Evolutionary conservation across 257 asterid species (phyloP), one percentile per base, ranked within the genome.

Genomic region (Solanum peruvianum): DNA sequence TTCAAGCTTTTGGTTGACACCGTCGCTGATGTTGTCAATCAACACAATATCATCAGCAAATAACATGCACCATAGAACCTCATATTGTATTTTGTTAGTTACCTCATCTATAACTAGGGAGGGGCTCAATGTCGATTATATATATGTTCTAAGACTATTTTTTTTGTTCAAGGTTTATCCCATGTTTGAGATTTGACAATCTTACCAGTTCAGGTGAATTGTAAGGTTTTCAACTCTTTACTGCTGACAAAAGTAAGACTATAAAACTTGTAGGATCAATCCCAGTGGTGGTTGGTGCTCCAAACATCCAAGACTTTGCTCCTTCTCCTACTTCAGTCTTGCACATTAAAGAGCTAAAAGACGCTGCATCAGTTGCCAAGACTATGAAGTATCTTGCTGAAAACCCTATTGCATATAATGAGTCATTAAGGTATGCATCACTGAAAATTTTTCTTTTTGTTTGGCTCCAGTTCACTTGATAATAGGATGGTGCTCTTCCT

Each of bases 211-310:
- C 85, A 18, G 44, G 69, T 49, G 69, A 49, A 49, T 78, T 1
- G 8, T 20, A 81, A 47, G 31, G 27, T 41, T 81, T 81, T 81
- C 27, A 81, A 31, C 31, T 81, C 83, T n/a, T 11, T 41, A 21
- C 31, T 49, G 69, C 85, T 81, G 85, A 81, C 66, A 49, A 81
- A 49, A 81, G 69, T 81, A 80, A 49, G 69, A 16, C 85, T 29
- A 49, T 27, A 29, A 60, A 64, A 85, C 81, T 78, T 92, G 66
- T 83, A 95, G 99, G 99, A 84, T 86, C 95, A 83, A 91, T 97
- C 82, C 99, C 99, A 20, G 98, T 97, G 86, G 98, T 96, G 60
- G 91, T 97, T 80, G 99, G 99, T 37, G 98, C 99, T 81, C 98
- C 98, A 76, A 97, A 97, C 89, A 96, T 97, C 91, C 92, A 93